Base-by-base conservation (phyloP, 306 rosid genomes). In the Rosa lucieae region DNA sequence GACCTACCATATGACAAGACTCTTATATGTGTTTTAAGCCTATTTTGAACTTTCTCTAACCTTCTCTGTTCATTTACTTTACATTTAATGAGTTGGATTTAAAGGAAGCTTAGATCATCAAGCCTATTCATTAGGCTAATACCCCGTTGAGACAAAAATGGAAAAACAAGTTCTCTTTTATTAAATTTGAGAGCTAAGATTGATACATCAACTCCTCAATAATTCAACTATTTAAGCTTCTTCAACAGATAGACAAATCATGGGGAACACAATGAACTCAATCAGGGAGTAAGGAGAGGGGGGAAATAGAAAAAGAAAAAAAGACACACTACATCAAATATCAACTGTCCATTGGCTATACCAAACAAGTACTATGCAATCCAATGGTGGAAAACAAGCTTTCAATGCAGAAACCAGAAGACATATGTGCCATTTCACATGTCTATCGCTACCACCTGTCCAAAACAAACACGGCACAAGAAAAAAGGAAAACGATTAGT, bases 381-480 rank as follows among this genome's bases (percentile, higher is more conserved):
- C 65, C 7, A 72, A 72, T 76, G 70, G 82, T 49, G 70, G 49
- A 35, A 73, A 35, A 77, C 20, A 26, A 83, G 40, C 47, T 47
- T 23, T 40, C n/a, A 58, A 32, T 18, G 17, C 26, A 72, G 49
- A 43, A 17, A 65, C 72, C 48, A 32, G 47, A 62, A 65, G 85
- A 74, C 52, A 40, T 15, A 59, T 15, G 11, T 8, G 61, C 70
- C 75, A 77, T 32, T 67, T 42, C 78, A 51, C 74, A 62, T 14
- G 66, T 20, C 18, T 13, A 18, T 23, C 70, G 8, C 11, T 6
- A 35, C 78, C 71, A 81, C 84, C 93, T 89, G 88, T 74, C 73
- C 67, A 79, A 21, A 63, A 62, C 72, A 75, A 67, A 47, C 51
- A 18, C 9, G 12, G 5, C 12, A 75, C 18, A 26, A 6, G 26